phyloP scores from a whole-genome alignment of 306 rosid genomes.

The Luffa acutangula region DNA sequence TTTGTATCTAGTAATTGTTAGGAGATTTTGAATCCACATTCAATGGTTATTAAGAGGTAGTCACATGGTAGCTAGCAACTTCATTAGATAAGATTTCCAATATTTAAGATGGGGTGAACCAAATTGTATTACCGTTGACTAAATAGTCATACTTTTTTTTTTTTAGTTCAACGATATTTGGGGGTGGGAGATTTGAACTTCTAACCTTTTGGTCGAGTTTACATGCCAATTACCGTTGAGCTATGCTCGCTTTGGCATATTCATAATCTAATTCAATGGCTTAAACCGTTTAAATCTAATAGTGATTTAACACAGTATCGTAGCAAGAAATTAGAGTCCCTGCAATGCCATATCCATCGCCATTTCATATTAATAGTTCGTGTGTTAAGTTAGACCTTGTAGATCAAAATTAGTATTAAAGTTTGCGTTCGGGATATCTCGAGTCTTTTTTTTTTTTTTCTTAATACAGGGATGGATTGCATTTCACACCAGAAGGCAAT shows the following conservation, averaged over 20 bases:
- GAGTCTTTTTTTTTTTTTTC: not conserved
- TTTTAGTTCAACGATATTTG: too few species aligned
- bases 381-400: not conserved
- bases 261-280: not conserved
- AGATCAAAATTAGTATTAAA: not conserved
- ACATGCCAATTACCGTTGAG: too few species aligned
- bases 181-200: too few species aligned
- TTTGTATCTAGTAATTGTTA: not conserved
- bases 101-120: not conserved
- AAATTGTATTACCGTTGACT: not conserved
- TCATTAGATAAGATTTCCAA: not conserved
- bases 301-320: not conserved
- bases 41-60: too few species aligned
- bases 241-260: too few species aligned
- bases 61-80: too few species aligned
- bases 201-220: too few species aligned
- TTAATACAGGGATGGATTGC: conserved; percentile 71
- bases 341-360: not conserved
- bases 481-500: conserved; percentile 78
- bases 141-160: too few species aligned
- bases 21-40: not conserved
- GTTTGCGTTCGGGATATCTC: not conserved
- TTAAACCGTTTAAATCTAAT: not conserved
- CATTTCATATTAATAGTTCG: not conserved
- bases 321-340: not conserved